Conservation (phyloP, 257 asterid species). For the Fraxinus americana region DNA sequence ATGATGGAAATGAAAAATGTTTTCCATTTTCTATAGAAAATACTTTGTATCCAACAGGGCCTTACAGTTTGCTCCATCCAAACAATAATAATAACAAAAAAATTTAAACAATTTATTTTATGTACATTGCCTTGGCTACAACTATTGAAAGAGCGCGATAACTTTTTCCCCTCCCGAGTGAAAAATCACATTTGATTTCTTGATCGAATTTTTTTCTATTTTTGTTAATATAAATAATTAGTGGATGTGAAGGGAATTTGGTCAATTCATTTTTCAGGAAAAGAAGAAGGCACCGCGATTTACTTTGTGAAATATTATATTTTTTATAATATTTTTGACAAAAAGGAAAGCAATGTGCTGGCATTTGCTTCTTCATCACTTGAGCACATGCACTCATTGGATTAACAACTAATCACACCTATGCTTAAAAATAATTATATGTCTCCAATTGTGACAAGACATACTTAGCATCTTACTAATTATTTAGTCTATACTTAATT, state of each 20-base stretch:
- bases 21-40: too few species aligned
- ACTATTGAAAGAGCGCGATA: background rate
- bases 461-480: background rate
- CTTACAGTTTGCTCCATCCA: too few species aligned
- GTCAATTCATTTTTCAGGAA: too few species aligned
- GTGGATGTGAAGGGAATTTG: too few species aligned
- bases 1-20: too few species aligned
- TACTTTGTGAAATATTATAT: too few species aligned
- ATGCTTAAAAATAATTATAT: background rate
- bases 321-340: too few species aligned
- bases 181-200: background rate
- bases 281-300: too few species aligned
- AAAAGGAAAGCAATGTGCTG: background rate
- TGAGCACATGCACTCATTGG: constrained; percentile 1
- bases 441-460: background rate
- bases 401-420: constrained; percentile 1
- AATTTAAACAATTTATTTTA: too few species aligned
- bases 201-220: background rate
- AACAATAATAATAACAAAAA: too few species aligned
- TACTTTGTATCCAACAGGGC: too few species aligned
- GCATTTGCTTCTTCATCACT: background rate
- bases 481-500: background rate
- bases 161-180: too few species aligned
- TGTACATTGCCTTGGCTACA: background rate
- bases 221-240: background rate